Evolutionary conservation across 164 flowering plant species (phyloP).

Genomic region (Akebia trifoliata): DNA sequence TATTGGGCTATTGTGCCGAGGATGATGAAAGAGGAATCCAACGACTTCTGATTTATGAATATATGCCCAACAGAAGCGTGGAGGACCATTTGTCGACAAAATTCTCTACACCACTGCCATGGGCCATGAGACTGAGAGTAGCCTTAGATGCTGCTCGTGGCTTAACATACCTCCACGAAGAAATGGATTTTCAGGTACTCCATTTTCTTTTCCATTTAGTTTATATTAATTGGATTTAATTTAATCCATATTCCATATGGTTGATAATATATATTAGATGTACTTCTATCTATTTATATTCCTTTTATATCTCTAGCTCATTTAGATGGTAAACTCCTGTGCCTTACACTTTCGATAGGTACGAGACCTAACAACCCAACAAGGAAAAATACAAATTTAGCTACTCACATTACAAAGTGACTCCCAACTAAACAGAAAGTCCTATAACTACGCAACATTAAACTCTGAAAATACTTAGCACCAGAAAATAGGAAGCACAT

Average conservation of each 20-base stretch:
- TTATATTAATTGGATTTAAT: background rate
- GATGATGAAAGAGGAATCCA: constrained; percentile 96
- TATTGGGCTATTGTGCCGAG: constrained; percentile 90
- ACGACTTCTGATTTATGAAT: constrained; percentile 77
- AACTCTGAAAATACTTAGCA: no score
- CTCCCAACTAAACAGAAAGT: no score
- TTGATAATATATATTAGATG: background rate
- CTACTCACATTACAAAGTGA: no score
- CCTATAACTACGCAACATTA: no score
- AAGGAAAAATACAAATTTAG: no score
- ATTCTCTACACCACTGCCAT: constrained; percentile 49
- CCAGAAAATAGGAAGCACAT: no score
- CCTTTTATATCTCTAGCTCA: no score
- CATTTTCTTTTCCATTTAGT: background rate
- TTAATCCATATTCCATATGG: background rate
- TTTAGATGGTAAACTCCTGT: no score
- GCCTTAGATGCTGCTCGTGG: constrained; percentile 93
- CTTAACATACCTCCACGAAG: constrained; percentile 79
- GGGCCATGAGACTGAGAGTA: constrained; percentile 77
- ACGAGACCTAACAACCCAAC: no score
- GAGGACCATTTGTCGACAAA: constrained; percentile 64
- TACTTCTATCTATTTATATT: no score
- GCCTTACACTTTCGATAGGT: no score
- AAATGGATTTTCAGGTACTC: constrained; percentile 87
- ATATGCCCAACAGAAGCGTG: constrained; percentile 81